These are phyloP conservation scores for Vanderwaltozyma tropicalis DNA, from an alignment of 805 yeast genomes.

Conservation along the genomic window DNA sequence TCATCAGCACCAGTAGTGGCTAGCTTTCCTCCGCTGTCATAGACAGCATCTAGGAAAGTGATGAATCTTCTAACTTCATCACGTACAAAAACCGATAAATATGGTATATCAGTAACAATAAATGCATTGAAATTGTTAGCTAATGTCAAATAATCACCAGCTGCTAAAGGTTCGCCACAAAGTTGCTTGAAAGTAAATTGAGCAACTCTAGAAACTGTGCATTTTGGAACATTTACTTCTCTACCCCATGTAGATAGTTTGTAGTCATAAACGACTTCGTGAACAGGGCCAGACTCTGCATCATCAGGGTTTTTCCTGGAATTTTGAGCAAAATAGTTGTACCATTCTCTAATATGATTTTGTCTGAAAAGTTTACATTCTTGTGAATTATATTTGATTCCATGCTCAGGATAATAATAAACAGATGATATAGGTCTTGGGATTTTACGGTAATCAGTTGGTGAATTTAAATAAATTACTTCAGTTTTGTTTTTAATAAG, in stretches of 20 bases:
- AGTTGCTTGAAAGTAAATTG: slow-evolving; percentile 79
- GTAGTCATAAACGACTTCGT: slow-evolving; percentile 14
- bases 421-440: slow-evolving; percentile 76
- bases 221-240: slow-evolving; percentile 58
- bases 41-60: slow-evolving; percentile 90
- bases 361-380: slow-evolving; percentile 42
- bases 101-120: slow-evolving; percentile 89
- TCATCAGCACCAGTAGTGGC: slow-evolving; percentile 87
- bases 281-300: slow-evolving; percentile 9
- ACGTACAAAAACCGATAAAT: slow-evolving; percentile 62
- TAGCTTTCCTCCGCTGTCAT: slow-evolving; percentile 78
- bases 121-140: slow-evolving; percentile 68
- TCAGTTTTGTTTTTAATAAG: slow-evolving; percentile 60
- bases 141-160: slow-evolving; percentile 85
- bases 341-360: slow-evolving; percentile 70
- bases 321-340: slow-evolving; percentile 58
- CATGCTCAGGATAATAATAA: slow-evolving; percentile 63
- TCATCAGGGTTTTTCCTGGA: slow-evolving; percentile 22
- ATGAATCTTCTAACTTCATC: slow-evolving; percentile 86
- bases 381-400: slow-evolving; percentile 42
- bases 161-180: slow-evolving; percentile 81
- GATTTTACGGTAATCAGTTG: slow-evolving; percentile 86
- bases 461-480: slow-evolving; percentile 76
- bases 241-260: slow-evolving; percentile 79
- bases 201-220: slow-evolving; percentile 74